A percentile compares a stretch with the other conserved stretches of the same genome.
Evolutionary conservation across 371 early-diverging fungal genomes (phyloP).

Genomic region (Capillidium heterosporum): DNA sequence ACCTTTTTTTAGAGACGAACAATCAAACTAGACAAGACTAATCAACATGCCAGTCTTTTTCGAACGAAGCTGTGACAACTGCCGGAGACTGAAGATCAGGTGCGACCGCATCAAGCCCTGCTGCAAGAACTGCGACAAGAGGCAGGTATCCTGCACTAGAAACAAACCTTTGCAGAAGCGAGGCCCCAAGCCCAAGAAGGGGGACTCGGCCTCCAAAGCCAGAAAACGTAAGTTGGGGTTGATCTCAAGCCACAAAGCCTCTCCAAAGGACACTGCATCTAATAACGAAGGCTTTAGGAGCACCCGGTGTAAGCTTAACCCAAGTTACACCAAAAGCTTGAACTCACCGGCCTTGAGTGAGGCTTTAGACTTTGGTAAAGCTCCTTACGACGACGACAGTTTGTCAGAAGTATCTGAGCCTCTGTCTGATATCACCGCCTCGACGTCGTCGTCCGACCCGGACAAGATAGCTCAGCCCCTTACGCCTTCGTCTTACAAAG

Average conservation of each 20-base stretch:
- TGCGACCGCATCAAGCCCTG: not conserved
- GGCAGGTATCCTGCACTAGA: not conserved
- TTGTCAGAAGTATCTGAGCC: too few relatives aligned
- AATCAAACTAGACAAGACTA: too few relatives aligned
- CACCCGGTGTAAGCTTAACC: not conserved
- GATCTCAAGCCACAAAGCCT: not conserved
- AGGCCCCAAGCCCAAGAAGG: not conserved
- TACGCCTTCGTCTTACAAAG: too few relatives aligned
- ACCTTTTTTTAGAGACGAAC: too few relatives aligned
- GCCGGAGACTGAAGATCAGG: conserved; percentile 1
- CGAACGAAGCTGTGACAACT: conserved; percentile 1
- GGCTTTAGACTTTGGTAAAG: not conserved
- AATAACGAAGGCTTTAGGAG: not conserved
- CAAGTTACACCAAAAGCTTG: too few relatives aligned
- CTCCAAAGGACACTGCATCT: not conserved
- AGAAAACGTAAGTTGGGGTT: not conserved
- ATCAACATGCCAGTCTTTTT: not conserved
- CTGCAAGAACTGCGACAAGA: not conserved
- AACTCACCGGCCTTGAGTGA: too few relatives aligned
- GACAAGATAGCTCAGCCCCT: too few relatives aligned
- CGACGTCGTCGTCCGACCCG: too few relatives aligned
- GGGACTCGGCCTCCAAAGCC: not conserved
- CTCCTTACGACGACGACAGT: not conserved
- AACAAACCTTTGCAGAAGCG: conserved; percentile 3
- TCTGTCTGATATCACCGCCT: too few relatives aligned